Base-by-base conservation (phyloP, 2,329 filamentous ascomycete genomes). In the Rutstroemia sp. region DNA sequence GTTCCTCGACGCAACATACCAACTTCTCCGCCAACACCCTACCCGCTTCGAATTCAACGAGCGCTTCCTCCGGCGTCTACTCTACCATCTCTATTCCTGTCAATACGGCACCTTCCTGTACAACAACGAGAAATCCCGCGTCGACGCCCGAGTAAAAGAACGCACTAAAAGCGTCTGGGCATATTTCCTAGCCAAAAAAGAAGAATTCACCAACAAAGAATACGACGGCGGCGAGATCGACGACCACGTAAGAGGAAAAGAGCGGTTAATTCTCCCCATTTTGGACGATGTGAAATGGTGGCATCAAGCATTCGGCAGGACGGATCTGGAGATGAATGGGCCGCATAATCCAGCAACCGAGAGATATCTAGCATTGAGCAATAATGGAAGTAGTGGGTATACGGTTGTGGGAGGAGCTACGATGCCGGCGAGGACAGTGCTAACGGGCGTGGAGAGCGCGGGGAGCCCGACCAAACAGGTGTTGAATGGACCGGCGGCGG, bases 51-150 rank as follows among this genome's bases (percentile, higher is more conserved):
- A 99, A 70, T 99, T 91, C 73, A 97, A 95, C 64, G 94, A 97
- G 70, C 84, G 92, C 4, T 97, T 99, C 71, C 75, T 99, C 6
- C 82, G 90, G 25, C 84, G 94, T 19, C 76, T 99, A 3, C 77
- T 97, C 1, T 99, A 97, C 68, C 94, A 99, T 69, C 80, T 95
- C 1, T 92, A 97, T 69, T 92, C 92, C 0, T 96, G 92, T 63
- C 94, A 99, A 69, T 99, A 96, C 61, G 94, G 94, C 47, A 96
- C 92, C 0, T 99, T 99, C 69, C 78, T 99, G 5, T 96, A 89
- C 72, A 96, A 99, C 73, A 95, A 84, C 56, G 94, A 99, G 70
- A 94, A 91, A 67, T 88, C 96, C 66, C 85, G 94, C 3, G 75
- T 82, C 16, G 87, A 94, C 45, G 80, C 82, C 21, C 78, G 77